phyloP scores from a whole-genome alignment of 257 asterid genomes.

The Paulownia fortunei region DNA sequence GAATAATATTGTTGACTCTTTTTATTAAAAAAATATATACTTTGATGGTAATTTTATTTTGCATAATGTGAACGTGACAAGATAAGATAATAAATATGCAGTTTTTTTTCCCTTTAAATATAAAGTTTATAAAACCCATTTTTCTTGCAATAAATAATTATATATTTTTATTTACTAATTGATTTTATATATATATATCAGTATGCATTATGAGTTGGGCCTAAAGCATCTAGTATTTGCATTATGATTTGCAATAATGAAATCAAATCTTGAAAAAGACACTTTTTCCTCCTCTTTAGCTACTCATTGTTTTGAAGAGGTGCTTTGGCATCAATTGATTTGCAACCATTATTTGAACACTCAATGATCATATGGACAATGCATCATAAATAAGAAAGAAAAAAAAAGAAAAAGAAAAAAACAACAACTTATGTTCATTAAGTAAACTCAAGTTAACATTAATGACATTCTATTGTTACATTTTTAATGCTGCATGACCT shows the following conservation, averaged over 20 bases:
- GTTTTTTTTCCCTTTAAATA: not conserved
- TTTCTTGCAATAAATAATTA: not conserved
- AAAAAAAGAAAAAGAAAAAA: not conserved
- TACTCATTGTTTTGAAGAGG: not conserved
- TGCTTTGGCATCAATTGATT: slow-evolving; percentile 18
- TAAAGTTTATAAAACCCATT: not conserved
- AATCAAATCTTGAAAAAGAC: slow-evolving; percentile 37
- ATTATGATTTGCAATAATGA: slow-evolving; percentile 26
- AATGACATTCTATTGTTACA: not conserved
- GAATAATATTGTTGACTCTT: too few relatives aligned
- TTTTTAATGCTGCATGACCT: not conserved
- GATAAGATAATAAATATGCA: too few relatives aligned
- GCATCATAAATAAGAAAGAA: too few relatives aligned
- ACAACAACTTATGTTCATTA: too few relatives aligned
- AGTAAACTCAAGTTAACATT: not conserved
- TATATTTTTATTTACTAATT: slow-evolving; percentile 31
- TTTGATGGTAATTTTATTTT: too few relatives aligned
- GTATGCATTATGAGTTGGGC: slow-evolving; percentile 38
- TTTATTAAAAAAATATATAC: too few relatives aligned
- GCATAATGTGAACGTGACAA: too few relatives aligned
- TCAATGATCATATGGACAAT: not conserved
- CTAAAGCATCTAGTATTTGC: slow-evolving; percentile 19
- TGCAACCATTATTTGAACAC: slow-evolving; percentile 15
- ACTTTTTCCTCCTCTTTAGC: not conserved
- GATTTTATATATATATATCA: slow-evolving; percentile 20